phyloP scores from a whole-genome alignment of 2,329 filamentous ascomycete species.

The Scytalidium lignicola region DNA sequence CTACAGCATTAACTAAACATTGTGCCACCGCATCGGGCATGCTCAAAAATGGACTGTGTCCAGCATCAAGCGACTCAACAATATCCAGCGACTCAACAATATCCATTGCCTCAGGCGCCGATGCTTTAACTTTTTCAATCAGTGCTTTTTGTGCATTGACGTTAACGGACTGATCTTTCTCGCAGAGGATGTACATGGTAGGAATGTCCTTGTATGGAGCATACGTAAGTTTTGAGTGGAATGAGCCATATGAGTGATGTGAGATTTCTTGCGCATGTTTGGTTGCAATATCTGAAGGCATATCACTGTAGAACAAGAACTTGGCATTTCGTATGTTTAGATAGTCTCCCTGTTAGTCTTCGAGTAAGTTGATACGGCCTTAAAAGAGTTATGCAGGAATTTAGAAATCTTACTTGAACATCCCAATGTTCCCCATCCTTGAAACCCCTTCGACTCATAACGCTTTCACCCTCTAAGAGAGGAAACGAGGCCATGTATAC shows the following conservation, averaged over 20 bases:
- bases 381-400: not conserved
- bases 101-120: conserved; percentile 12
- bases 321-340: conserved; percentile 8
- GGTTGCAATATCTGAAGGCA: conserved; percentile 20
- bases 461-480: conserved; percentile 11
- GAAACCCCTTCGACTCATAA: conserved; percentile 8
- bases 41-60: conserved; percentile 21
- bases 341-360: not conserved
- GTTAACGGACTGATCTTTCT: conserved; percentile 33
- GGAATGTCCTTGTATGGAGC: conserved; percentile 34
- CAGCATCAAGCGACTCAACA: conserved; percentile 12
- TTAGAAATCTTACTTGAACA: conserved; percentile 6
- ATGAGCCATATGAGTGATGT: conserved; percentile 23
- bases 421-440: conserved; percentile 13
- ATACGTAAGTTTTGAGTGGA: conserved; percentile 23
- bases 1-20: conserved; percentile 11
- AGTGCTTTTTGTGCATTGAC: conserved; percentile 31
- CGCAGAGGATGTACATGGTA: conserved; percentile 35
- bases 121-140: conserved; percentile 17
- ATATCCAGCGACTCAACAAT: conserved; percentile 16
- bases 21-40: conserved; percentile 14
- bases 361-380: not conserved
- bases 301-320: conserved; percentile 31
- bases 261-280: conserved; percentile 17
- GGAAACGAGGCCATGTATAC: conserved; percentile 14